Percentiles rank a stretch among this genome's conserved stretches.
These are phyloP conservation scores for Cercospora janseana DNA, from an alignment of 2,329 filamentous ascomycete species.

Conservation along the genomic window DNA sequence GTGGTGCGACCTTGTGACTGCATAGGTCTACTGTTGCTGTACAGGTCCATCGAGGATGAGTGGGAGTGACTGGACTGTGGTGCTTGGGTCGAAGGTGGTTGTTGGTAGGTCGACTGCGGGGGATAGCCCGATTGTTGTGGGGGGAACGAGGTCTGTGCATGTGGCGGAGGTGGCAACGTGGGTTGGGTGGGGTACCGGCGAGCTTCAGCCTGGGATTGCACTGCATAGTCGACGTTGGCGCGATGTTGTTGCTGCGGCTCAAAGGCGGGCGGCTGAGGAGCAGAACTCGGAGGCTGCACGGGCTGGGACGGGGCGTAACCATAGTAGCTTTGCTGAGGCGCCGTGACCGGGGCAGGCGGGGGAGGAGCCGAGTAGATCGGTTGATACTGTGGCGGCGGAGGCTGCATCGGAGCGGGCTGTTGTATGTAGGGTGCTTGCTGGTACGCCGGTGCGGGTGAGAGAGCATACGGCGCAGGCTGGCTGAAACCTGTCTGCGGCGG, in stretches of 20 bases:
- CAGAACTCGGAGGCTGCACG: constrained; percentile 40
- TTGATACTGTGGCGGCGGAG: constrained; percentile 32
- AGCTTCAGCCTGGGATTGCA: constrained; percentile 38
- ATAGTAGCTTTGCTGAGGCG: constrained; percentile 41
- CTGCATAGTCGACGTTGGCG: constrained; percentile 42
- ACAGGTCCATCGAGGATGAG: constrained; percentile 26
- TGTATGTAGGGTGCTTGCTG: constrained; percentile 32
- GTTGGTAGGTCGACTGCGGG: constrained; percentile 23
- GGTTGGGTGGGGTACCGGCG: constrained; percentile 44
- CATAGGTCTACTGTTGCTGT: constrained; percentile 23
- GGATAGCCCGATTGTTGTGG: constrained; percentile 39
- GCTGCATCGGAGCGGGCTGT: constrained; percentile 38
- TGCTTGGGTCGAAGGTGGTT: constrained; percentile 23
- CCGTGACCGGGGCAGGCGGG: constrained; percentile 30
- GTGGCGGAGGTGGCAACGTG: constrained; percentile 36
- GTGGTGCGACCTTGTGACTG: constrained; percentile 31
- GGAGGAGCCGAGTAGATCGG: constrained; percentile 30
- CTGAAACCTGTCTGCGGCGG: constrained; percentile 40
- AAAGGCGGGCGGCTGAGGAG: constrained; percentile 30
- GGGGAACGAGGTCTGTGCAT: constrained; percentile 36
- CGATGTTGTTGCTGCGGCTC: constrained; percentile 36
- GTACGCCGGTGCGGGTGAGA: constrained; percentile 31
- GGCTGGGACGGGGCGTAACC: constrained; percentile 38
- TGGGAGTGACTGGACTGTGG: constrained; percentile 24
- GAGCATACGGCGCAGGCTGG: constrained; percentile 39